These are phyloP conservation scores for Chlorella sp. DNA, from an alignment of 139 green algal genomes.

Conservation along the genomic window DNA sequence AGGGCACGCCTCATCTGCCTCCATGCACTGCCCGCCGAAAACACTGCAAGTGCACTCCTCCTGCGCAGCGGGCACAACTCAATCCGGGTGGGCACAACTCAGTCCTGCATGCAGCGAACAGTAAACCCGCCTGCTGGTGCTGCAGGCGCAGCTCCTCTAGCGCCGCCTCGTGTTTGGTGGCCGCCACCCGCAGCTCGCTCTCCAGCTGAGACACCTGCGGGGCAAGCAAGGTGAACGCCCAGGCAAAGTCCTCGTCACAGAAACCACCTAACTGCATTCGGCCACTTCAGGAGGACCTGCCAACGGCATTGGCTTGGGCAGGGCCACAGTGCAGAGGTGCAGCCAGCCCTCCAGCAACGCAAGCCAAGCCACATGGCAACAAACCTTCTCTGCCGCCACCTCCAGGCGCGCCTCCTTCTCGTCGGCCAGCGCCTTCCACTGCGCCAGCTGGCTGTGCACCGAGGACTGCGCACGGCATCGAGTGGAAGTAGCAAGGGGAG, in stretches of 20 bases:
- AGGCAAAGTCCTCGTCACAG: too few relatives aligned
- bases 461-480: not conserved
- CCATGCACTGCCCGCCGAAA: not conserved
- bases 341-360: too few relatives aligned
- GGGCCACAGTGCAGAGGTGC: too few relatives aligned
- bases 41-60: not conserved
- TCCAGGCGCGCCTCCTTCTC: slow-evolving; percentile 29
- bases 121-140: slow-evolving; percentile 9
- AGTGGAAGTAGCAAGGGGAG: not conserved
- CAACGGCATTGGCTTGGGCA: too few relatives aligned
- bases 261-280: too few relatives aligned
- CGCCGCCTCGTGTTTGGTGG: slow-evolving; percentile 14
- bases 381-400: not conserved
- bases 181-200: slow-evolving; percentile 23
- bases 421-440: slow-evolving; percentile 27
- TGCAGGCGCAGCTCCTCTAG: slow-evolving; percentile 11
- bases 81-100: too few relatives aligned
- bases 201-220: slow-evolving; percentile 12
- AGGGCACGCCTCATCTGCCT: not conserved
- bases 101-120: too few relatives aligned
- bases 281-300: too few relatives aligned
- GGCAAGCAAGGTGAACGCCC: not conserved
- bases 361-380: not conserved
- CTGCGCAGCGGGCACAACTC: too few relatives aligned
- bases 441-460: slow-evolving; percentile 25